Base-by-base conservation (phyloP, 257 asterid species). In the Solanum infundibuliforme region DNA sequence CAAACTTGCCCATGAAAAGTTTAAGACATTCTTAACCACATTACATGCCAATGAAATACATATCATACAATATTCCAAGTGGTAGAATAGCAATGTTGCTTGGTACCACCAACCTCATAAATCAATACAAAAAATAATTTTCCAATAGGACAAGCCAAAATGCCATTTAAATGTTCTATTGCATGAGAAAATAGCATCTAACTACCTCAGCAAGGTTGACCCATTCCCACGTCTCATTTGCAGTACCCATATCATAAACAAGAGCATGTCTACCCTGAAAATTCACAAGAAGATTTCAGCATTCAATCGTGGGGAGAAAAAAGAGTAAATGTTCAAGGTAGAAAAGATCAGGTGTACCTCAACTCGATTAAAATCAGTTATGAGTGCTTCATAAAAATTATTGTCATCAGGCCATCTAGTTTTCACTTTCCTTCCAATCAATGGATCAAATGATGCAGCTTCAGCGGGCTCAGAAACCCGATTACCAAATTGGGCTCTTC, bases 321-420 rank as follows among this genome's bases (percentile, higher is more conserved):
- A 36, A 88, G 86, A 48, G n/a, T 76, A 73, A 83, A 79, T 46
- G n/a, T 88, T 31, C 83, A n/a, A 77, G 87, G 75, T 62, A 31
- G 77, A 38, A 88, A 23, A 87, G 60, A 83, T 60, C 75, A 86
- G 83, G 86, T 68, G 73, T 88, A 95, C 98, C 94, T 93, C 92
- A 35, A 31, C 90, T 38, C 95, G 90, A 71, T 94, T 88, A 89
- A 89, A 94, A 84, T 94, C 93, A 86, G 92, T 91, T 82, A 94
- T 93, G 62, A 92, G 89, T 89, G 98, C 98, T 88, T 94, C 95
- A 89, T 94, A 95, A 86, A 94, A 95, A 73, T 85, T 93, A 88
- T 95, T 95, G 90, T 95, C 98, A 48, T 93, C 98, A n/a, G 96
- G 98, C 98, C 98, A 95, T 86, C 95, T 93, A 84, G 97, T 94